A percentile compares a stretch with the other conserved stretches of the same genome.
phyloP scores from a whole-genome alignment of 345 rosid genomes.

The Brassica rapa region DNA sequence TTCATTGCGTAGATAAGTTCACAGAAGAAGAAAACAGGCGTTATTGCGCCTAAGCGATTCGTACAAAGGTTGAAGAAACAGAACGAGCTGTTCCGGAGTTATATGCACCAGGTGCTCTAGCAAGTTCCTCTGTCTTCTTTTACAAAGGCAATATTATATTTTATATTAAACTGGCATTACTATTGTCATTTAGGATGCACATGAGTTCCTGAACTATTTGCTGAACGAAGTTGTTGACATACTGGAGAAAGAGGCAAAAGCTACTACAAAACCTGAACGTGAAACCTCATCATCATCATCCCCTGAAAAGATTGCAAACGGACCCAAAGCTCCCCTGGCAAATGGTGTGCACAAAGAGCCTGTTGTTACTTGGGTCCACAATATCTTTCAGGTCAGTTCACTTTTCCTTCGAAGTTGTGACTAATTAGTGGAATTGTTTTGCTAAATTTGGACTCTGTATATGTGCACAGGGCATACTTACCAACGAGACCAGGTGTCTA shows the following conservation, averaged over 20 bases:
- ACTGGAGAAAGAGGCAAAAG: conserved; percentile 92
- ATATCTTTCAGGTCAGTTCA: conserved; percentile 82
- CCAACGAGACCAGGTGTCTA: conserved; percentile 97
- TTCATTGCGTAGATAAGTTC: conserved; percentile 67
- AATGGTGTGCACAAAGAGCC: conserved; percentile 91
- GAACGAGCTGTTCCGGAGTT: conserved; percentile 97
- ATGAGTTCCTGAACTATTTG: conserved; percentile 93
- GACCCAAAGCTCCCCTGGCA: conserved; percentile 56
- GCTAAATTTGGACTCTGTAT: too few species aligned
- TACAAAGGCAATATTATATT: not conserved
- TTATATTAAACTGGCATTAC: conserved; percentile 5
- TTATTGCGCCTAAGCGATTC: conserved; percentile 96
- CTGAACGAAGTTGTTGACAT: conserved; percentile 98
- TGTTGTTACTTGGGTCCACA: conserved; percentile 96
- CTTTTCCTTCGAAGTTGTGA: too few species aligned
- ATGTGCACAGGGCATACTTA: conserved; percentile 82
- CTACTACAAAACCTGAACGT: conserved; percentile 65
- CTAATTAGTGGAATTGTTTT: too few species aligned
- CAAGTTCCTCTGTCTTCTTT: not conserved
- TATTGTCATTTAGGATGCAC: conserved; percentile 77
- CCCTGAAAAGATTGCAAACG: conserved; percentile 78
- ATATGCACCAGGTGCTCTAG: conserved; percentile 90
- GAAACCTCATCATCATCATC: conserved; percentile 66
- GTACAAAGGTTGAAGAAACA: conserved; percentile 98
- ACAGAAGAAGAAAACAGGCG: conserved; percentile 99